phyloP scores from a whole-genome alignment of 768 basidiomycete genomes.

The Hydnum rufescens region DNA sequence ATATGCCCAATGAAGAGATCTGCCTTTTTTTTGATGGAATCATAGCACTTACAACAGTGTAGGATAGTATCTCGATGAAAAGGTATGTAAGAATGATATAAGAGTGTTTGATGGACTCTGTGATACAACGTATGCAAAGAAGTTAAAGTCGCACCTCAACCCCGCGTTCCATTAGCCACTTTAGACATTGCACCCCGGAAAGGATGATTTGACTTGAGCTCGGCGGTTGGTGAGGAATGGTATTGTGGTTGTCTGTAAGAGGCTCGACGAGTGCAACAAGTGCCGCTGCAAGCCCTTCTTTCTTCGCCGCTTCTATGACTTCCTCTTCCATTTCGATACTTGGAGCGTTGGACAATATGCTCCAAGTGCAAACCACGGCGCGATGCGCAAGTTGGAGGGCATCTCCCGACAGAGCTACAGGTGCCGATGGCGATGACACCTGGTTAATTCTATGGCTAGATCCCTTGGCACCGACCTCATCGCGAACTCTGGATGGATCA shows the following conservation, averaged over 20 bases:
- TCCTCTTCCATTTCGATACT: background rate
- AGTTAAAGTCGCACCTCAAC: background rate
- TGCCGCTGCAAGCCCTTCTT: background rate
- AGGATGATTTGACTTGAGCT: background rate
- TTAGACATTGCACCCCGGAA: background rate
- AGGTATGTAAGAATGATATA: too few relatives aligned
- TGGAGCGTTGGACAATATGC: background rate
- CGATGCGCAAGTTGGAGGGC: background rate
- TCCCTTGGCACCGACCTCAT: background rate
- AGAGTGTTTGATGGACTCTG: background rate
- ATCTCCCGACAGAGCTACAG: background rate
- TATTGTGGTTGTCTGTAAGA: background rate
- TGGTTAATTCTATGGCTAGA: background rate
- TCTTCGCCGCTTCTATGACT: background rate
- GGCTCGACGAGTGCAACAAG: background rate
- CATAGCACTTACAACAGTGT: too few relatives aligned
- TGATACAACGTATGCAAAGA: background rate
- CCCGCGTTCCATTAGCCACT: background rate
- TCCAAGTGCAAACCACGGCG: background rate
- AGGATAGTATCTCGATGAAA: too few relatives aligned
- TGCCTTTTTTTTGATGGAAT: too few relatives aligned
- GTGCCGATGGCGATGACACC: too few relatives aligned
- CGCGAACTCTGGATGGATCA: conserved; percentile 18
- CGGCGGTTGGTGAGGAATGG: too few relatives aligned
- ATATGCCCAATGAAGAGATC: too few relatives aligned